phyloP scores from a whole-genome alignment of 2,329 filamentous ascomycete genomes.

The Stagonosporopsis rhizophila region DNA sequence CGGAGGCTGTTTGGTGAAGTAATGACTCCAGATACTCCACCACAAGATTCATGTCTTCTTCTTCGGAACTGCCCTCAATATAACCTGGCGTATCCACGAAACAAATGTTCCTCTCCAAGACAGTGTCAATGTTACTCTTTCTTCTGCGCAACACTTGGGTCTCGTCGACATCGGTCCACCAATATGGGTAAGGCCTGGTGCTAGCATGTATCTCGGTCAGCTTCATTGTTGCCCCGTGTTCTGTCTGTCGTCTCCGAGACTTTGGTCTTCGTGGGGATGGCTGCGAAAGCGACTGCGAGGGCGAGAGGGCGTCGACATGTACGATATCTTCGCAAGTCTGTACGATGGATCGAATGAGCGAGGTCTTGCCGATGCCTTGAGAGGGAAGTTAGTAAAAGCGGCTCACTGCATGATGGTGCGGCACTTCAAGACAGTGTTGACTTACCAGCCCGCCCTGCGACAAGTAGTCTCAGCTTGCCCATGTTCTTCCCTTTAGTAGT shows the following conservation, averaged over 20 bases:
- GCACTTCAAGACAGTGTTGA: background rate
- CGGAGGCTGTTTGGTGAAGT: slow-evolving; percentile 67
- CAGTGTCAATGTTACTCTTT: slow-evolving; percentile 73
- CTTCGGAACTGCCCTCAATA: slow-evolving; percentile 51
- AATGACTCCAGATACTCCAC: slow-evolving; percentile 77
- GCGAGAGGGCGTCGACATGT: slow-evolving; percentile 75
- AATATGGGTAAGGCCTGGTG: slow-evolving; percentile 74
- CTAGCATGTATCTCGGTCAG: slow-evolving; percentile 55
- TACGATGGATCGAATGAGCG: slow-evolving; percentile 85
- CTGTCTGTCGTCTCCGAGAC: slow-evolving; percentile 35
- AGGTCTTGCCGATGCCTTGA: slow-evolving; percentile 84
- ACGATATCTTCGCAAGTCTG: slow-evolving; percentile 91
- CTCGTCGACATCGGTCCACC: slow-evolving; percentile 84
- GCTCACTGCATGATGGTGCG: background rate
- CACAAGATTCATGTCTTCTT: slow-evolving; percentile 38
- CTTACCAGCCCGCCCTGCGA: slow-evolving; percentile 79
- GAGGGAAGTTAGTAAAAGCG: slow-evolving; percentile 18
- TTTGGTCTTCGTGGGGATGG: slow-evolving; percentile 33
- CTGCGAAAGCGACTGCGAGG: slow-evolving; percentile 34
- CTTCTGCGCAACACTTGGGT: slow-evolving; percentile 64
- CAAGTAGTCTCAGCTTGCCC: slow-evolving; percentile 86
- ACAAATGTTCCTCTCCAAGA: slow-evolving; percentile 90
- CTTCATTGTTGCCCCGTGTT: slow-evolving; percentile 29
- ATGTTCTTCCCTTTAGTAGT: slow-evolving; percentile 84
- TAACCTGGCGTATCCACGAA: slow-evolving; percentile 86